These are phyloP conservation scores for Craspedostauros australis DNA, from an alignment of 108 stramenopile species.

Conservation along the genomic window DNA sequence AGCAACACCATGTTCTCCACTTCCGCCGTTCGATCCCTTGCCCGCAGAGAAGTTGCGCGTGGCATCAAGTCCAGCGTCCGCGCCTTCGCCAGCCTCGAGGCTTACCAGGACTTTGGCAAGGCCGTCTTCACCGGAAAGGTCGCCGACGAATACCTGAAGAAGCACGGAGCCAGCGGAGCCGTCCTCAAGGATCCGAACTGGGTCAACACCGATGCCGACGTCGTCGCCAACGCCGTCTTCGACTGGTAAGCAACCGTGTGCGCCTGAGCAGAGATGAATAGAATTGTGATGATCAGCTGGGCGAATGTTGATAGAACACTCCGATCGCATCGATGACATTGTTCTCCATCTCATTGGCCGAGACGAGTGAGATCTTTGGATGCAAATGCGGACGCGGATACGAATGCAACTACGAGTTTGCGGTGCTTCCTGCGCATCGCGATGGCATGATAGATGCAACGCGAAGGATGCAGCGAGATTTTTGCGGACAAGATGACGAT, in stretches of 20 bases:
- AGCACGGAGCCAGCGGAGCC: slow-evolving; percentile 69
- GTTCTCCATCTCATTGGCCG: background rate
- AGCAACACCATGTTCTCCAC: slow-evolving; percentile 68
- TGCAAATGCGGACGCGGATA: too few relatives aligned
- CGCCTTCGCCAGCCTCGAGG: slow-evolving; percentile 57
- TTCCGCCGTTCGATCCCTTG: slow-evolving; percentile 51
- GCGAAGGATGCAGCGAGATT: too few relatives aligned
- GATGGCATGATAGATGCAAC: too few relatives aligned
- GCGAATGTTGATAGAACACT: background rate
- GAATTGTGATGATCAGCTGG: background rate
- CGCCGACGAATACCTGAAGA: slow-evolving; percentile 86
- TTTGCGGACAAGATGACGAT: too few relatives aligned
- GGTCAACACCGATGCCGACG: slow-evolving; percentile 75
- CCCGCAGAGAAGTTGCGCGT: slow-evolving; percentile 26
- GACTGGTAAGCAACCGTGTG: slow-evolving; percentile 74
- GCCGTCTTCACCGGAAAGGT: slow-evolving; percentile 81
- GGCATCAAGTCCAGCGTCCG: slow-evolving; percentile 18
- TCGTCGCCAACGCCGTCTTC: slow-evolving; percentile 83
- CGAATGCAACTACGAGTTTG: too few relatives aligned
- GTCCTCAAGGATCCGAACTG: slow-evolving; percentile 77
- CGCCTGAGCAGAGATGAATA: background rate
- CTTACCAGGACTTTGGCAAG: slow-evolving; percentile 86
- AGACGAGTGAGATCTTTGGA: too few relatives aligned
- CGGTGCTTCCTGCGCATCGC: too few relatives aligned
- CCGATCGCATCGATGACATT: background rate